Evolutionary conservation across 2,329 filamentous ascomycete genomes (phyloP).

Genomic region (Penicillium sp.): DNA sequence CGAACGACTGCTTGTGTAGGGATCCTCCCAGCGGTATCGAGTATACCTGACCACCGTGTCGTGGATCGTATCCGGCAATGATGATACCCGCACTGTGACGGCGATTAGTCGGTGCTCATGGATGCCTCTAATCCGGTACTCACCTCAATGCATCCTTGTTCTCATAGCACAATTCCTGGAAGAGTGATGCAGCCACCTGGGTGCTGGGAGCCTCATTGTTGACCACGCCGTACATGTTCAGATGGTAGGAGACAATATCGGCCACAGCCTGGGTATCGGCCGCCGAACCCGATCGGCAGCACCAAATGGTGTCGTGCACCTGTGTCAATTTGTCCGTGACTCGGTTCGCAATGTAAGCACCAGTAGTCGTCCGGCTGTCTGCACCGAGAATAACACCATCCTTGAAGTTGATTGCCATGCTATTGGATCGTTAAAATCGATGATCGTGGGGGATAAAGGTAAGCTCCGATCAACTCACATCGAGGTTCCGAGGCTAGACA

Average conservation of each 20-base stretch:
- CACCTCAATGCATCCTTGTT: slow-evolving; percentile 94
- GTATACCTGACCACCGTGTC: slow-evolving; percentile 95
- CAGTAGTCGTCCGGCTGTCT: slow-evolving; percentile 95
- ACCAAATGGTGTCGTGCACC: slow-evolving; percentile 99
- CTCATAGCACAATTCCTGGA: slow-evolving; percentile 96
- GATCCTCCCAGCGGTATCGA: slow-evolving; percentile 95
- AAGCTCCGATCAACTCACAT: slow-evolving; percentile 64
- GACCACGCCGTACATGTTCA: slow-evolving; percentile 86
- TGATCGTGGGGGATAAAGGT: slow-evolving; percentile 12
- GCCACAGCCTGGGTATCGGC: slow-evolving; percentile 97
- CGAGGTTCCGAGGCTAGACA: slow-evolving; percentile 82
- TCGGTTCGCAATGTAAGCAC: slow-evolving; percentile 97
- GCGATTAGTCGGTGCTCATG: neutral
- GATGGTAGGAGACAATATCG: slow-evolving; percentile 95
- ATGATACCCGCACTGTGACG: slow-evolving; percentile 83
- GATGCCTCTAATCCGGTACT: slow-evolving; percentile 31
- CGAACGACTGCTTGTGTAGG: slow-evolving; percentile 93
- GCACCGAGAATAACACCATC: slow-evolving; percentile 96
- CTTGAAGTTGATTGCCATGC: slow-evolving; percentile 99
- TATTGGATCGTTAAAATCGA: slow-evolving; percentile 42
- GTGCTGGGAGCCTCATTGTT: slow-evolving; percentile 91
- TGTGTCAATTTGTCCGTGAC: slow-evolving; percentile 99
- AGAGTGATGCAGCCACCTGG: slow-evolving; percentile 90
- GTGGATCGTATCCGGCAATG: slow-evolving; percentile 95
- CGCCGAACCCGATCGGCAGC: slow-evolving; percentile 94